Evolutionary conservation across 441 rosid genomes (phyloP).

Genomic region (Gossypium davidsonii): DNA sequence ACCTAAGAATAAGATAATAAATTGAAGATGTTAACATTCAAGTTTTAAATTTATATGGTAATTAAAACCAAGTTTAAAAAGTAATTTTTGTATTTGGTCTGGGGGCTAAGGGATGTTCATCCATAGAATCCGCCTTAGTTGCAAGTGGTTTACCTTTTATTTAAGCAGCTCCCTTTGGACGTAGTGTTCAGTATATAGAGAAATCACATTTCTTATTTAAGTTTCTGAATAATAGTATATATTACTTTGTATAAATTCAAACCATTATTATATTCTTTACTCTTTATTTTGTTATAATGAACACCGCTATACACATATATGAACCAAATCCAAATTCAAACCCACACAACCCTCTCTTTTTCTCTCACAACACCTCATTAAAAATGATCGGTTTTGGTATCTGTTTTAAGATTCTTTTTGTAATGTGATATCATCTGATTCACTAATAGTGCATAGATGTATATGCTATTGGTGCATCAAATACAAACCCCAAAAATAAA

Average conservation of each 20-base stretch:
- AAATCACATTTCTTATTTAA: neutral
- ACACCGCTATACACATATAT: neutral
- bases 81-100: too few species aligned
- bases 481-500: neutral
- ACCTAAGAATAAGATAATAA: neutral
- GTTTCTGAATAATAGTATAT: neutral
- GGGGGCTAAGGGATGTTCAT: too few species aligned
- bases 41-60: neutral
- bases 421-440: neutral
- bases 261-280: neutral
- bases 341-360: neutral
- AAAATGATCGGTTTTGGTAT: neutral
- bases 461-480: too few species aligned
- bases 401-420: neutral
- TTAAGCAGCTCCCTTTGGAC: too few species aligned
- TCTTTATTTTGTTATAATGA: neutral
- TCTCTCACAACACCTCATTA: neutral
- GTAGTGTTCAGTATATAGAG: neutral
- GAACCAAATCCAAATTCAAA: neutral
- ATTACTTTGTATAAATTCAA: neutral
- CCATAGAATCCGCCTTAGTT: too few species aligned
- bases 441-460: too few species aligned
- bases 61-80: too few species aligned
- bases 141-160: too few species aligned
- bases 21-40: too few species aligned